These are phyloP conservation scores for Cucurbita moschata DNA, from an alignment of 306 rosid genomes.

Conservation along the genomic window DNA sequence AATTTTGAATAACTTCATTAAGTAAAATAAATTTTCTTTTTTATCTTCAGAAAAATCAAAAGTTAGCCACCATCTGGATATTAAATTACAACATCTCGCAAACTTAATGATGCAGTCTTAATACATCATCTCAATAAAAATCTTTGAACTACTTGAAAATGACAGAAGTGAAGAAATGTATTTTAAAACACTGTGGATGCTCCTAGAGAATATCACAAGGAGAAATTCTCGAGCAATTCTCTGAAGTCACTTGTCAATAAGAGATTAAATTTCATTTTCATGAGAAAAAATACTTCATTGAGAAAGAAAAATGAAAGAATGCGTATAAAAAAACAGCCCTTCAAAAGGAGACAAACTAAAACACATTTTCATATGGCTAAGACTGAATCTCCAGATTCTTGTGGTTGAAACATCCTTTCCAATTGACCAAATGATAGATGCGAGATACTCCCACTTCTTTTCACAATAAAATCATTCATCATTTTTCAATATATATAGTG, in stretches of 20 bases:
- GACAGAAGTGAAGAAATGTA: too few species aligned
- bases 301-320: not conserved
- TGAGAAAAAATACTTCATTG: too few species aligned
- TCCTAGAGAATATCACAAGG: too few species aligned
- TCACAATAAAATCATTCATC: not conserved
- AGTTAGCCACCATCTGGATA: too few species aligned
- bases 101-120: too few species aligned
- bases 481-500: not conserved
- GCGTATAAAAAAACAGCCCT: not conserved
- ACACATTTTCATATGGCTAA: not conserved
- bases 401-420: not conserved
- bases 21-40: too few species aligned
- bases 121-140: too few species aligned
- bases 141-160: too few species aligned
- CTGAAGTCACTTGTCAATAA: not conserved
- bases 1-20: too few species aligned
- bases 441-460: not conserved
- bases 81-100: too few species aligned
- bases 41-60: too few species aligned
- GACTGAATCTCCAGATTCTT: not conserved
- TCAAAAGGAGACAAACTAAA: not conserved
- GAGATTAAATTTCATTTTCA: not conserved
- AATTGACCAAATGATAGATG: not conserved
- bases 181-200: too few species aligned
- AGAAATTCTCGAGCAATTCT: not conserved